phyloP scores from a whole-genome alignment of 1,284 basidiomycete species.

The Ganoderma meredithae region DNA sequence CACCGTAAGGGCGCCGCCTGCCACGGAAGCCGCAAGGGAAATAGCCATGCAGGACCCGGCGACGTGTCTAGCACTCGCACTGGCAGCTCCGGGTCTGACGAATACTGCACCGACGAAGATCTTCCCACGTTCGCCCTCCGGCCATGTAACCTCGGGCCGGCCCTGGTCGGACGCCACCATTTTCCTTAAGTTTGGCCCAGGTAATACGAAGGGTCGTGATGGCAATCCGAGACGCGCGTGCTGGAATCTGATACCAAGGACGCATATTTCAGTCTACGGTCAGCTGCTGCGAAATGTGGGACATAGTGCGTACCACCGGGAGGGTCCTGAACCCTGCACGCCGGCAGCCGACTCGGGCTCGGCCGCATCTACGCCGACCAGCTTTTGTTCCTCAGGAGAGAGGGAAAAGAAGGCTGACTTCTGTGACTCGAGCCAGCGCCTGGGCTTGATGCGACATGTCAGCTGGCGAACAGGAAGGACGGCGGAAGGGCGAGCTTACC shows the following conservation, averaged over 20 bases:
- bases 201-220: background rate
- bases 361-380: conserved; percentile 31
- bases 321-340: conserved; percentile 18
- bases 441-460: conserved; percentile 35
- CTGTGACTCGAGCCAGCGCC: conserved; percentile 44
- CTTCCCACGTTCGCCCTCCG: conserved; percentile 20
- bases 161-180: background rate
- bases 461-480: conserved; percentile 12
- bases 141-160: conserved; percentile 22
- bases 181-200: background rate
- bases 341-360: conserved; percentile 16
- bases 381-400: conserved; percentile 43
- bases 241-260: conserved; percentile 17
- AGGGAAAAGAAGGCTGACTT: conserved; percentile 46
- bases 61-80: too few species aligned
- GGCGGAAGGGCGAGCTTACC: conserved; percentile 49
- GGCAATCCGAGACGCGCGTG: background rate
- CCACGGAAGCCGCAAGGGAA: background rate
- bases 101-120: conserved; percentile 9
- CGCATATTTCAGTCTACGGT: conserved; percentile 5
- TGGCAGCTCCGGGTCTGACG: conserved; percentile 7
- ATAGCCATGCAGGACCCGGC: background rate
- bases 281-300: conserved; percentile 12
- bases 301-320: conserved; percentile 19
- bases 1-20: background rate